These are phyloP conservation scores for Protea cynaroides DNA, from an alignment of 164 flowering plant genomes.

Conservation along the genomic window DNA sequence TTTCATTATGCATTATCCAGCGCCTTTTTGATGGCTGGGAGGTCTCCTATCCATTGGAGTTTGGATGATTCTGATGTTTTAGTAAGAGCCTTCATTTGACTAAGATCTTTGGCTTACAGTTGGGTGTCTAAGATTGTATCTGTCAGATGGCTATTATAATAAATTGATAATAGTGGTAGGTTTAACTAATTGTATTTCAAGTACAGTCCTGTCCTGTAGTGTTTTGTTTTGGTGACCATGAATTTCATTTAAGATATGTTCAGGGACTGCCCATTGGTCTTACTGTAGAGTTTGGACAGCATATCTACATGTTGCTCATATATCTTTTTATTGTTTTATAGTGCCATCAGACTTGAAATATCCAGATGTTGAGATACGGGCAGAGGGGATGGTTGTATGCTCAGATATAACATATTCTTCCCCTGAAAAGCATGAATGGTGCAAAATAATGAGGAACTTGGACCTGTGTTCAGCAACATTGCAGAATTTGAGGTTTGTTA, in stretches of 20 bases:
- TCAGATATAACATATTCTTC: constrained; percentile 38
- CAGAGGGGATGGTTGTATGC: constrained; percentile 41
- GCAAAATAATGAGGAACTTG: constrained; percentile 52
- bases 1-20: background rate
- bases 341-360: constrained; percentile 54
- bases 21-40: background rate
- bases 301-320: background rate
- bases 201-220: background rate
- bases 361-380: constrained; percentile 49
- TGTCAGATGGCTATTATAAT: background rate
- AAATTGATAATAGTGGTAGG: background rate
- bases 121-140: background rate
- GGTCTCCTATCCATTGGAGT: background rate
- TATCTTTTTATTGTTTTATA: constrained; percentile 18
- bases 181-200: background rate
- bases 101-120: background rate
- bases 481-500: constrained; percentile 50
- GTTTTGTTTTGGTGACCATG: background rate
- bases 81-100: background rate
- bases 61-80: background rate
- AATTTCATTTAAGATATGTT: background rate
- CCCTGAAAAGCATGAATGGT: constrained; percentile 52
- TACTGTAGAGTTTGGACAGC: background rate
- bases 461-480: constrained; percentile 48
- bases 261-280: background rate